phyloP scores from a whole-genome alignment of 345 rosid species.

The Populus simonii region DNA sequence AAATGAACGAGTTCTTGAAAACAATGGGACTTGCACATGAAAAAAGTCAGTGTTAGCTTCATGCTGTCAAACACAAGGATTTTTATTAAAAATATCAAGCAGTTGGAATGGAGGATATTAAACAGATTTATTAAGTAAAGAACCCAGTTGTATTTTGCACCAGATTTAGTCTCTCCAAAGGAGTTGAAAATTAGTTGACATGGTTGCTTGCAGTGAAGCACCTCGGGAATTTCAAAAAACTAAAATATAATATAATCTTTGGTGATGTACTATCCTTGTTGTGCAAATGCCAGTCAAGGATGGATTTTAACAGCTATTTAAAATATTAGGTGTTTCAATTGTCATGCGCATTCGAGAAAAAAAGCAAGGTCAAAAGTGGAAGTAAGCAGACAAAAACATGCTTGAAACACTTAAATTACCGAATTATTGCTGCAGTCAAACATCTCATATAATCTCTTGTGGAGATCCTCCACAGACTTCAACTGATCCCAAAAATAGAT shows the following conservation, averaged over 20 bases:
- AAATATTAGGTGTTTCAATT: neutral
- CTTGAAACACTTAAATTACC: constrained; percentile 8
- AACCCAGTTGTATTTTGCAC: neutral
- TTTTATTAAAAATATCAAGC: neutral
- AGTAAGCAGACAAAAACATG: neutral
- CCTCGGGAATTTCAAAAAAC: neutral
- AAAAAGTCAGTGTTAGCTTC: neutral
- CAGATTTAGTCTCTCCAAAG: neutral
- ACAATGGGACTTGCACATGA: neutral
- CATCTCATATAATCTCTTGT: constrained; percentile 19
- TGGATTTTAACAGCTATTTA: neutral
- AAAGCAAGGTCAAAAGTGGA: neutral
- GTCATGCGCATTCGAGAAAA: neutral
- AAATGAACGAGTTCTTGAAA: neutral
- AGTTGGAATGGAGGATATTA: neutral
- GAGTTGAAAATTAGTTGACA: neutral
- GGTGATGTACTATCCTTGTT: neutral
- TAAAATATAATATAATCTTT: neutral
- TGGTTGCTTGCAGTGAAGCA: neutral
- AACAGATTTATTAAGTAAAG: neutral
- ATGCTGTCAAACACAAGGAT: neutral
- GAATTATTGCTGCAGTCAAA: constrained; percentile 8
- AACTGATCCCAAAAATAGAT: constrained; percentile 24
- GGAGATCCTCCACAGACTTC: constrained; percentile 24
- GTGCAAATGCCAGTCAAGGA: neutral